Conservation (phyloP, 768 basidiomycete genomes). For the Thelephora ganbajun region DNA sequence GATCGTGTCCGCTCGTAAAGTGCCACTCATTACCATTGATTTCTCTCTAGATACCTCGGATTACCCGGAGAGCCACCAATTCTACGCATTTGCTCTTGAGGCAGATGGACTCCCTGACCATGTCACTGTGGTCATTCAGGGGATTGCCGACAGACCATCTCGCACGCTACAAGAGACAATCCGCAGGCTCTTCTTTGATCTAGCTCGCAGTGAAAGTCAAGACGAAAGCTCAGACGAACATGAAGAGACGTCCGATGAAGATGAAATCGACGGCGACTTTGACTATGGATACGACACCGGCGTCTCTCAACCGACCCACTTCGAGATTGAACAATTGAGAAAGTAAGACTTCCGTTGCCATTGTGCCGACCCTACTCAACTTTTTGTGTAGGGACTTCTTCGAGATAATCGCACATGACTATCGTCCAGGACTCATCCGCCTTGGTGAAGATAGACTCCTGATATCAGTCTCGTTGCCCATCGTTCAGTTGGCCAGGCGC, state of each 20-base stretch:
- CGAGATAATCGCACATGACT: conserved; percentile 40
- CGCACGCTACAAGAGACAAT: conserved; percentile 31
- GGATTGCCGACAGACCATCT: conserved; percentile 27
- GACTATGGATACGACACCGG: conserved; percentile 16
- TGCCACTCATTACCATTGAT: not conserved
- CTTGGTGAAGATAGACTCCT: conserved; percentile 36
- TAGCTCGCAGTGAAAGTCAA: not conserved
- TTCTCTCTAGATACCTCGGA: conserved; percentile 44
- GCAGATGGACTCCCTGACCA: conserved; percentile 27
- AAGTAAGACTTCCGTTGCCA: conserved; percentile 7
- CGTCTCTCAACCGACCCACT: conserved; percentile 1
- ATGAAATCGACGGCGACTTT: conserved; percentile 23
- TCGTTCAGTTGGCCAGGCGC: conserved; percentile 32
- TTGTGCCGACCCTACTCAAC: conserved; percentile 1
- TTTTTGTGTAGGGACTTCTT: conserved; percentile 36
- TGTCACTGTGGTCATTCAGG: conserved; percentile 29
- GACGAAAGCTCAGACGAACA: conserved; percentile 12
- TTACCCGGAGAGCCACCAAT: conserved; percentile 45
- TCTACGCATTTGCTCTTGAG: conserved; percentile 36
- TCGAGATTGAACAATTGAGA: conserved; percentile 10
- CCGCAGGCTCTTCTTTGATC: conserved; percentile 4
- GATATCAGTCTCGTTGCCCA: conserved; percentile 43
- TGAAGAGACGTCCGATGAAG: conserved; percentile 23
- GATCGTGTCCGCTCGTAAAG: not conserved
- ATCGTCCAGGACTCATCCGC: conserved; percentile 44